phyloP scores from a whole-genome alignment of 192 early-diverging fungal species.

The Podila epigama region DNA sequence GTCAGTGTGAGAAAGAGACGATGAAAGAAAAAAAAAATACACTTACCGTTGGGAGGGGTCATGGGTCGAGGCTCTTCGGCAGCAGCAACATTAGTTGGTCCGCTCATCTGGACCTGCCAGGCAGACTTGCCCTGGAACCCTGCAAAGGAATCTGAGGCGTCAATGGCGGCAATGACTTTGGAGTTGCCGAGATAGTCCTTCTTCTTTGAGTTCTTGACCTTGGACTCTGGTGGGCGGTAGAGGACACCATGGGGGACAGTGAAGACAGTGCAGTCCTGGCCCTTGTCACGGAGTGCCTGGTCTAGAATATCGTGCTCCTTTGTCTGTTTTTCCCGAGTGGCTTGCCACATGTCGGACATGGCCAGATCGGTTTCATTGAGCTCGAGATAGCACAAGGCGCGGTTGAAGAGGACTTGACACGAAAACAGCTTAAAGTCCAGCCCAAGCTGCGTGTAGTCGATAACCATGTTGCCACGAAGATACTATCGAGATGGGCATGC shows the following conservation, averaged over 20 bases:
- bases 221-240: conserved; percentile 84
- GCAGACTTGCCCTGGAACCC: conserved; percentile 66
- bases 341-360: conserved; percentile 75
- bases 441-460: conserved; percentile 96
- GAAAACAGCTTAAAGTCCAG: conserved; percentile 88
- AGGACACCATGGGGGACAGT: conserved; percentile 79
- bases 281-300: conserved; percentile 63
- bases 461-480: conserved; percentile 84
- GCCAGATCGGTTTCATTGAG: conserved; percentile 75
- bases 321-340: conserved; percentile 64
- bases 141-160: conserved; percentile 63
- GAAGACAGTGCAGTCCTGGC: conserved; percentile 73
- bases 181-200: conserved; percentile 80
- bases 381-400: conserved; percentile 83
- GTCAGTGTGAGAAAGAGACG: not conserved
- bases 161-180: conserved; percentile 83
- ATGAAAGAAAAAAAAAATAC: too few species aligned
- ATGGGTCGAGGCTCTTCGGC: conserved; percentile 15
- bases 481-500: conserved; percentile 47
- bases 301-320: conserved; percentile 77
- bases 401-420: conserved; percentile 92
- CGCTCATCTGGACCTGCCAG: conserved; percentile 51
- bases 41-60: conserved; percentile 16
- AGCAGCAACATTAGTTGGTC: conserved; percentile 20
- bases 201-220: conserved; percentile 83